A percentile compares a stretch with the other conserved stretches of the same genome.
These are phyloP conservation scores for Pseudogymnoascus sp. DNA, from an alignment of 2,329 filamentous ascomycete species.

Conservation along the genomic window DNA sequence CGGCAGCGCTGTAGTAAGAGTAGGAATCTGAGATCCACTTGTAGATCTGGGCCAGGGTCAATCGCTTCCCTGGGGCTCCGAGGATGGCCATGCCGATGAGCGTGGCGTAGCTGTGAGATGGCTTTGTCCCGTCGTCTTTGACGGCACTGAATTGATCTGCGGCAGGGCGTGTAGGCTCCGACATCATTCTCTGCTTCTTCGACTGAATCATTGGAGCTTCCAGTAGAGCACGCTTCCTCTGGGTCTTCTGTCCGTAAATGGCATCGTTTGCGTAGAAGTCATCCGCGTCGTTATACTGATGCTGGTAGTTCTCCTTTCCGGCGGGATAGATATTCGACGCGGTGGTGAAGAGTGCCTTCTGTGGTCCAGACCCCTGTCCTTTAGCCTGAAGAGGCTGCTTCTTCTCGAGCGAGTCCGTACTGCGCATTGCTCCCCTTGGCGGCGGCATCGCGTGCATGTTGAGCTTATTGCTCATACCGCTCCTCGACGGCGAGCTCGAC, in stretches of 20 bases:
- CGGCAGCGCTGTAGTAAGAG: constrained; percentile 74
- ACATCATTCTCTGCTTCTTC: constrained; percentile 61
- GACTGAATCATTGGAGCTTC: constrained; percentile 63
- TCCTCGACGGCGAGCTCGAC: constrained; percentile 52
- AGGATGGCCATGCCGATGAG: constrained; percentile 97
- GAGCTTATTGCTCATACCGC: constrained; percentile 51
- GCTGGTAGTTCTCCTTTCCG: constrained; percentile 48
- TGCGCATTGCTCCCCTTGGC: constrained; percentile 44
- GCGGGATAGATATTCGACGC: constrained; percentile 27
- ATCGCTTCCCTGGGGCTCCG: constrained; percentile 68
- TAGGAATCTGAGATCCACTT: constrained; percentile 98
- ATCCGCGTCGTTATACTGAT: constrained; percentile 24
- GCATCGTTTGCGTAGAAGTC: constrained; percentile 33
- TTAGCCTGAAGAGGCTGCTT: constrained; percentile 39
- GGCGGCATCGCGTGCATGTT: constrained; percentile 61
- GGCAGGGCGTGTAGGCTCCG: constrained; percentile 34
- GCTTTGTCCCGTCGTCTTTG: constrained; percentile 80
- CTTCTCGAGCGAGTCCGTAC: constrained; percentile 63
- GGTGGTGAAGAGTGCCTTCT: constrained; percentile 43
- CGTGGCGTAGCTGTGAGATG: constrained; percentile 85
- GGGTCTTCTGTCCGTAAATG: constrained; percentile 42
- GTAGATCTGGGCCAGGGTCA: constrained; percentile 93
- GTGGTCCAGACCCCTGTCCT: constrained; percentile 39
- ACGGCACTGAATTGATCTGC: constrained; percentile 74
- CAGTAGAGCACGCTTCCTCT: constrained; percentile 55